These are phyloP conservation scores for Garcia nutans DNA, from an alignment of 345 rosid species.

Conservation along the genomic window DNA sequence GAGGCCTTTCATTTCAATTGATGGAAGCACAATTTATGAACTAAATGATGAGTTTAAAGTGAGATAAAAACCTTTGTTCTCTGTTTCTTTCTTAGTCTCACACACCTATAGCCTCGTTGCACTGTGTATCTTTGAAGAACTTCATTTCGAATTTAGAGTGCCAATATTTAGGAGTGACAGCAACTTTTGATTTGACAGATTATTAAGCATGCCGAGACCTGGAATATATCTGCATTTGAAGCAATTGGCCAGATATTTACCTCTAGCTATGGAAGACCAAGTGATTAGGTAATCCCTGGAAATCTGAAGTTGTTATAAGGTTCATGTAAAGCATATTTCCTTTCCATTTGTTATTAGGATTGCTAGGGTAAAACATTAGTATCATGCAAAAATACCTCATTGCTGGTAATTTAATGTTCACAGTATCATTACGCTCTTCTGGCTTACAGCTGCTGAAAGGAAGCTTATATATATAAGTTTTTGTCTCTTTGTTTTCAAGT, in stretches of 20 bases:
- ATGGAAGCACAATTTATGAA: constrained; percentile 19
- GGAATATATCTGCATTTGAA: constrained; percentile 74
- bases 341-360: background rate
- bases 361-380: background rate
- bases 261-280: constrained; percentile 25
- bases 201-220: constrained; percentile 72
- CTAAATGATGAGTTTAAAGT: constrained; percentile 35
- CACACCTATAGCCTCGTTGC: background rate
- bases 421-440: no score
- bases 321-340: background rate
- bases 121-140: background rate
- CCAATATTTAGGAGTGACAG: background rate
- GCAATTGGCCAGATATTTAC: constrained; percentile 79
- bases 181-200: constrained; percentile 40
- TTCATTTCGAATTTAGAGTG: background rate
- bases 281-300: constrained; percentile 13
- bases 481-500: no score
- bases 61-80: constrained; percentile 15
- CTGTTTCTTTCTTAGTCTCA: background rate
- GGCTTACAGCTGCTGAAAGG: no score
- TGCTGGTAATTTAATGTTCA: background rate
- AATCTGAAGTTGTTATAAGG: constrained; percentile 7
- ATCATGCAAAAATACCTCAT: background rate
- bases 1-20: constrained; percentile 19
- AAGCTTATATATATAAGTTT: no score